Base-by-base conservation (phyloP, 2,329 filamentous ascomycete genomes). In the Hypoxylon sp. region DNA sequence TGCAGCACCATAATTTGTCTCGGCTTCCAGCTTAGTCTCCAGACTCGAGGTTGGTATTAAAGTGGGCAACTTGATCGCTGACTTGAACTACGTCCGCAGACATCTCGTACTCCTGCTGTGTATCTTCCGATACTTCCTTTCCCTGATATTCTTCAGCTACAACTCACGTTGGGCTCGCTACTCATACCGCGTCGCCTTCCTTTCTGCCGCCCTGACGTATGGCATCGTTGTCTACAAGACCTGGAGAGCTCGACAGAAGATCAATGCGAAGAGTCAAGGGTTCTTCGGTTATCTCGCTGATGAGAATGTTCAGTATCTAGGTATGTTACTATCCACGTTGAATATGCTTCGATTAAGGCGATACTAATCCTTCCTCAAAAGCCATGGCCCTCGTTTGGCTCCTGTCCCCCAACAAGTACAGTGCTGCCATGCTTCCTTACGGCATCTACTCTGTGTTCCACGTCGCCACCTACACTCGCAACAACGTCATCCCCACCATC, bases 211-310 rank as follows among this genome's bases (percentile, higher is more conserved):
- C 36, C 84, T 86, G 38, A 97, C 94, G 7, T 99, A 99, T 73
- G 93, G 94, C 61, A 97, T 99, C 62, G 94, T 99, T 38, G 93
- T 99, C 57, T 97, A 96, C 82, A 99, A 99, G 84, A 92, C 91
- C 51, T 90, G 92, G 78, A 87, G 92, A 62, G 90, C 92, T 64
- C 88, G 91, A 62, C 82, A 89, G 64, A 89, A 90, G 81, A 80
- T 86, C 38, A 87, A 88, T 59, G 84, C 78, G 55, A 85, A 78
- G 70, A 73, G 85, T 65, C 83, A 69, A 70, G 75, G 88, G 51
- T 72, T 81, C 37, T 45, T 93, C 51, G 82, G 86, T 55, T 77
- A 96, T 61, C 78, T 88, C 48, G 79, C 84, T 8, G 94, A 99
- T 71, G 94, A 99, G 81, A 99, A 99, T 73, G 90, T 99, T 42